Conservation (phyloP, 1,139 yeast species). For the Yueomyces sp. region DNA sequence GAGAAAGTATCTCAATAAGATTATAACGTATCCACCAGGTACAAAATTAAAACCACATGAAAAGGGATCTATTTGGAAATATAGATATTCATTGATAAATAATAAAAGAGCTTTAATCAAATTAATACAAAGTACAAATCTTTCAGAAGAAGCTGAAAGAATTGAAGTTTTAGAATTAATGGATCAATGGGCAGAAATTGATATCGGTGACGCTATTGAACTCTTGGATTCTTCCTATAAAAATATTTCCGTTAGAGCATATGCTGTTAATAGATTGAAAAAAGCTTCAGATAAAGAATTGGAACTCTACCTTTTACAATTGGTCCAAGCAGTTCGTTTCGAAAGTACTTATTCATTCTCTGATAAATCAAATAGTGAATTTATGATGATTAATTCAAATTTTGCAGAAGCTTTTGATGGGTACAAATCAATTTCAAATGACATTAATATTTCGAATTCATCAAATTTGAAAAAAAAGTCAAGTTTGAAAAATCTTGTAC, state of each 20-base stretch:
- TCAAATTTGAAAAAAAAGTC: background rate
- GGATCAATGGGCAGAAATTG: slow-evolving; percentile 60
- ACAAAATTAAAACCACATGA: slow-evolving; percentile 72
- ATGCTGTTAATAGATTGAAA: slow-evolving; percentile 76
- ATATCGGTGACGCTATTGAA: slow-evolving; percentile 88
- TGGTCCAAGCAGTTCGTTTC: slow-evolving; percentile 85
- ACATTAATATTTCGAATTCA: background rate
- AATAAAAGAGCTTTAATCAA: slow-evolving; percentile 71
- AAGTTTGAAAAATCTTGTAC: background rate
- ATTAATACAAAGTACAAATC: slow-evolving; percentile 73
- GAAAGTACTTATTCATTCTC: slow-evolving; percentile 31
- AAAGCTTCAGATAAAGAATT: slow-evolving; percentile 73
- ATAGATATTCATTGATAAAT: slow-evolving; percentile 70
- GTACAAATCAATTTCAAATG: background rate
- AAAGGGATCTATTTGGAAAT: slow-evolving; percentile 84
- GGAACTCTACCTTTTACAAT: slow-evolving; percentile 69
- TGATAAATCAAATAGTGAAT: slow-evolving; percentile 27
- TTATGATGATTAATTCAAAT: slow-evolving; percentile 26
- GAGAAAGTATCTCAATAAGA: slow-evolving; percentile 57
- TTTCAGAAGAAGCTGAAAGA: slow-evolving; percentile 77
- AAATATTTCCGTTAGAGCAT: slow-evolving; percentile 48
- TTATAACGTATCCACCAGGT: slow-evolving; percentile 71
- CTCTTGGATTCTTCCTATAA: slow-evolving; percentile 62
- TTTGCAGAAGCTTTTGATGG: slow-evolving; percentile 1
- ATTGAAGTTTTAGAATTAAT: slow-evolving; percentile 58